phyloP scores from a whole-genome alignment of 768 basidiomycete genomes.

The Tubosaeta sp. region DNA sequence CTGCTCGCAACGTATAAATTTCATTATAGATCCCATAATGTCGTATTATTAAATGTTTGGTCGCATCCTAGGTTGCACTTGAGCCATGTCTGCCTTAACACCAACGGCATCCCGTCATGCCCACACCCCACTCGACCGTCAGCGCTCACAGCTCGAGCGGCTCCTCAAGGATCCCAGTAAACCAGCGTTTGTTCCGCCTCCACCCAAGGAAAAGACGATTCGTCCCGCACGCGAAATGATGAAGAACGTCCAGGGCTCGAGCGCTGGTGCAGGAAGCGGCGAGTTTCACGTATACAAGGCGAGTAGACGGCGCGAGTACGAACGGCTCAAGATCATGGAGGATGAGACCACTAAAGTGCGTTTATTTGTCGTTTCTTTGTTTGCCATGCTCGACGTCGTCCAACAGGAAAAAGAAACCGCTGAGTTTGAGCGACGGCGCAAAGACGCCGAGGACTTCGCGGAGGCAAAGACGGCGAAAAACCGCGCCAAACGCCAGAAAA shows the following conservation, averaged over 20 bases:
- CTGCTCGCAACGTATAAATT: no score
- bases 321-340: conserved; percentile 86
- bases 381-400: conserved; percentile 1
- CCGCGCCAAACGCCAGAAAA: conserved; percentile 88
- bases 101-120: conserved; percentile 40
- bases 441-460: conserved; percentile 62
- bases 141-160: conserved; percentile 71
- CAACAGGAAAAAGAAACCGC: conserved; percentile 61
- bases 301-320: conserved; percentile 89
- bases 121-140: conserved; percentile 46
- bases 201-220: conserved; percentile 78
- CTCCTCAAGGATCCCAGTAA: conserved; percentile 89
- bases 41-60: conserved; percentile 28
- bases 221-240: conserved; percentile 91
- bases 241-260: conserved; percentile 98
- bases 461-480: conserved; percentile 95
- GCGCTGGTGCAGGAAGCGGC: conserved; percentile 94
- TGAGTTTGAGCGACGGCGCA: conserved; percentile 74
- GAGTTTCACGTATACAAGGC: conserved; percentile 99
- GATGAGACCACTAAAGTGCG: conserved; percentile 74
- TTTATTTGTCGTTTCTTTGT: not conserved
- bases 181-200: conserved; percentile 71
- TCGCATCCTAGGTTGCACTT: not conserved
- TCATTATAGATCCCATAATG: no score
- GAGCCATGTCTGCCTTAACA: conserved; percentile 24